A percentile compares a stretch with the other conserved stretches of the same genome.
Evolutionary conservation across 768 basidiomycete species (phyloP).

Genomic region (Leucocoprinus sp.): DNA sequence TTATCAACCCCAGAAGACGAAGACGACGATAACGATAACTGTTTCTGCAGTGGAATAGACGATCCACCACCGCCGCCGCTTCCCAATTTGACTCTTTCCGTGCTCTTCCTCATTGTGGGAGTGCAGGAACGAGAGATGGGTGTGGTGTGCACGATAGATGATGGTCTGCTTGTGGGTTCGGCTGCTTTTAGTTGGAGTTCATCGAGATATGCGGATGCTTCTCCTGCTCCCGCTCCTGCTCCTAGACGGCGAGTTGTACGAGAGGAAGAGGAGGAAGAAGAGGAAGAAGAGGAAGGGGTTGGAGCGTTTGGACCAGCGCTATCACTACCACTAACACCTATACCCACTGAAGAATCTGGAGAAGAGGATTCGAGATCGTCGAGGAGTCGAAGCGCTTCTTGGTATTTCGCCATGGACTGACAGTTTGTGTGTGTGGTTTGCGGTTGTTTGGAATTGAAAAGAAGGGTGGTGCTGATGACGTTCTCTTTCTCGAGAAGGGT

Average conservation of each 20-base stretch:
- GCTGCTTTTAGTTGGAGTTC: slow-evolving; percentile 90
- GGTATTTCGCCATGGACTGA: slow-evolving; percentile 64
- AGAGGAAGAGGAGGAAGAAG: neutral
- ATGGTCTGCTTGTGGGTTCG: slow-evolving; percentile 57
- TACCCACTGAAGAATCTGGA: slow-evolving; percentile 11
- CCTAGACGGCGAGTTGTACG: neutral
- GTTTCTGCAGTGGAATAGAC: slow-evolving; percentile 27
- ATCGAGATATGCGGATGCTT: slow-evolving; percentile 88
- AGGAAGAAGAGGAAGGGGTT: slow-evolving; percentile 1
- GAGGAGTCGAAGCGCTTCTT: slow-evolving; percentile 88
- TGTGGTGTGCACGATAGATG: slow-evolving; percentile 27
- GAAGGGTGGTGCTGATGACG: too few species aligned
- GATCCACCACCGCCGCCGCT: slow-evolving; percentile 32
- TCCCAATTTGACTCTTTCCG: slow-evolving; percentile 67
- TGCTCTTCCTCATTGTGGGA: slow-evolving; percentile 65
- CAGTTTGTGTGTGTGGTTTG: neutral
- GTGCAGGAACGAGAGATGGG: slow-evolving; percentile 64
- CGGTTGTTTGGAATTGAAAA: neutral
- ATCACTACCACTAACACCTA: slow-evolving; percentile 13
- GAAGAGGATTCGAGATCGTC: slow-evolving; percentile 79
- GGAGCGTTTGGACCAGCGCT: slow-evolving; percentile 12
- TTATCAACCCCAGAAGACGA: slow-evolving; percentile 10
- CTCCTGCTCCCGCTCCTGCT: slow-evolving; percentile 54
- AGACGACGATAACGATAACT: slow-evolving; percentile 13
- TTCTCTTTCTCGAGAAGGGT: too few species aligned